Percentiles rank a stretch among this genome's conserved stretches.
These are phyloP conservation scores for Tuber brumale DNA, from an alignment of 495 filamentous ascomycete genomes.

Conservation along the genomic window DNA sequence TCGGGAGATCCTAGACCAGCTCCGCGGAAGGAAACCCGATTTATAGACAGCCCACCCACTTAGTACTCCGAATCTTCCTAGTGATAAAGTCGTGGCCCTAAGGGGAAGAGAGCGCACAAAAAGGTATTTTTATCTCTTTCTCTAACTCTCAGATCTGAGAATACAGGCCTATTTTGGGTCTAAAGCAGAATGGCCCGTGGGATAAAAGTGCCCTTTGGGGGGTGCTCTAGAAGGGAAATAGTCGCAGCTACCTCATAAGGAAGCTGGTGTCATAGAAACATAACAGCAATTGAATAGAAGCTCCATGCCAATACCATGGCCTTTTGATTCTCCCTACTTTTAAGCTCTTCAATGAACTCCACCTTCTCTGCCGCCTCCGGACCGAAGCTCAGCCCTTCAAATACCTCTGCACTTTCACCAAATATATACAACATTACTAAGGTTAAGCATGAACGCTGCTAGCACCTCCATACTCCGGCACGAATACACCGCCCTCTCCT, in stretches of 20 bases:
- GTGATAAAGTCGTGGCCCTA: background rate
- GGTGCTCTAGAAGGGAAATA: background rate
- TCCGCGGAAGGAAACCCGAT: background rate
- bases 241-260: background rate
- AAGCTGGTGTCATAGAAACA: background rate
- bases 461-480: background rate
- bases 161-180: background rate
- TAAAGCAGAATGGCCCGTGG: background rate
- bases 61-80: background rate
- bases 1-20: too few relatives aligned
- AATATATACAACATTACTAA: background rate
- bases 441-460: background rate
- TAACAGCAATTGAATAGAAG: background rate
- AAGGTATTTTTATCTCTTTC: background rate
- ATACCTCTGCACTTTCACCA: background rate
- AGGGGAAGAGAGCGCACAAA: background rate
- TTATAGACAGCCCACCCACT: background rate
- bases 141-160: background rate
- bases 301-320: background rate
- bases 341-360: background rate
- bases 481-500: background rate
- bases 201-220: background rate
- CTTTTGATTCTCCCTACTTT: background rate
- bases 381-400: background rate
- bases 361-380: background rate